Evolutionary conservation across 805 yeast genomes (phyloP).

Genomic region (Teunomyces aglyptinius): DNA sequence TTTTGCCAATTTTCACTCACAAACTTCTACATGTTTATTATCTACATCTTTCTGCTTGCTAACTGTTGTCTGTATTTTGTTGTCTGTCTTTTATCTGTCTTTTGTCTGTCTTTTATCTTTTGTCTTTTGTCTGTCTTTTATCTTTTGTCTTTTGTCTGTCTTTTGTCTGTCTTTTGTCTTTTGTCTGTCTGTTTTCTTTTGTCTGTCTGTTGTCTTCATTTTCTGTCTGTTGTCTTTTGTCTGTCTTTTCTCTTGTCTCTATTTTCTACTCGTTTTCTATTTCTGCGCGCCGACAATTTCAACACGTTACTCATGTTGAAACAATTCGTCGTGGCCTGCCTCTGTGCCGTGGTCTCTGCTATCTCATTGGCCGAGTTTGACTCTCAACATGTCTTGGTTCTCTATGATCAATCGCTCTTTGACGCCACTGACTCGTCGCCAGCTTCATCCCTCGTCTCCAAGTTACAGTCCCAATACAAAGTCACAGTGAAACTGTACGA

Average conservation of each 20-base stretch:
- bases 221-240: not conserved
- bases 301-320: not conserved
- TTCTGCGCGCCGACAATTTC: slow-evolving; percentile 1
- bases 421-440: slow-evolving; percentile 17
- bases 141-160: no score
- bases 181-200: not conserved
- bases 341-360: slow-evolving; percentile 3
- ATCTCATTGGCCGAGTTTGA: slow-evolving; percentile 4
- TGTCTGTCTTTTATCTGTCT: no score
- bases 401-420: slow-evolving; percentile 30
- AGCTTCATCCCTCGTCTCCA: slow-evolving; percentile 20
- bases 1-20: no score
- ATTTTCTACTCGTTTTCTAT: not conserved
- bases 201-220: not conserved
- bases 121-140: no score
- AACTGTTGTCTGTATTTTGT: no score
- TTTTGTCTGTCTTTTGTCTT: not conserved
- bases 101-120: no score
- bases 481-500: slow-evolving; percentile 24
- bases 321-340: slow-evolving; percentile 1
- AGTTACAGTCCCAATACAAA: slow-evolving; percentile 16
- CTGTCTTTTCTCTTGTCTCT: not conserved
- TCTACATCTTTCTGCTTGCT: no score
- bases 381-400: slow-evolving; percentile 25
- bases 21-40: no score